These are phyloP conservation scores for Rhinocladiella mackenziei DNA, from an alignment of 2,329 filamentous ascomycete species.

Conservation along the genomic window DNA sequence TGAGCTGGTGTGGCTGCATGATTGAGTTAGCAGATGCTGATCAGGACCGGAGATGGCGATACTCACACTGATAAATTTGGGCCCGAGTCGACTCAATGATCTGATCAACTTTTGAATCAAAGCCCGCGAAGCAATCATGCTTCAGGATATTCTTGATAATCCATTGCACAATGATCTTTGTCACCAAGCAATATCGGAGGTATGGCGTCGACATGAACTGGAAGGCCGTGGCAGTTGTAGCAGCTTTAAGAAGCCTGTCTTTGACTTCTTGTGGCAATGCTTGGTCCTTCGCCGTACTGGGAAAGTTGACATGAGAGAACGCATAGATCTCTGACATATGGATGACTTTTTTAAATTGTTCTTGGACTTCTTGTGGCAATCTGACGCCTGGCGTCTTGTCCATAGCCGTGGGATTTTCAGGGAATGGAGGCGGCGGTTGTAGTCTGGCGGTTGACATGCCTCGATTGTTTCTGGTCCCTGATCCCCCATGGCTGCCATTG, in stretches of 20 bases:
- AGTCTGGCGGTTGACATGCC: not conserved
- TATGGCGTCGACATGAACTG: conserved; percentile 21
- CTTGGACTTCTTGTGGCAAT: not conserved
- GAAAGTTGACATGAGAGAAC: conserved; percentile 22
- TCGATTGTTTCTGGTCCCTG: conserved; percentile 1
- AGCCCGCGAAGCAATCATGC: conserved; percentile 20
- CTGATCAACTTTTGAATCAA: conserved; percentile 18
- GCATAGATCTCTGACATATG: conserved; percentile 18
- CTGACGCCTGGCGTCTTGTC: not conserved
- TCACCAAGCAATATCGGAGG: conserved; percentile 23
- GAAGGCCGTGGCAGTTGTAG: conserved; percentile 18
- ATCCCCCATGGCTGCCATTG: not conserved
- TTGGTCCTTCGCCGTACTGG: conserved; percentile 23
- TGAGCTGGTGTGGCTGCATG: conserved; percentile 19
- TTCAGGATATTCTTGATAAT: conserved; percentile 19
- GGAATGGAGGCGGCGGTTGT: not conserved
- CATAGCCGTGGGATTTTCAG: not conserved
- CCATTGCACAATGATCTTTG: conserved; percentile 25
- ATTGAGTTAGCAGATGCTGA: conserved; percentile 1
- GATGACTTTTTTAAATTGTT: conserved; percentile 12
- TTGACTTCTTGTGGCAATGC: conserved; percentile 20
- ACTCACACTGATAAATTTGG: conserved; percentile 22
- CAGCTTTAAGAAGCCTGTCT: conserved; percentile 19
- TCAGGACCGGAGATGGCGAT: not conserved
- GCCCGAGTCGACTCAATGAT: conserved; percentile 11